Evolutionary conservation across 169 alveolate genomes (phyloP).

Genomic region (Plasmodium gallinaceum): DNA sequence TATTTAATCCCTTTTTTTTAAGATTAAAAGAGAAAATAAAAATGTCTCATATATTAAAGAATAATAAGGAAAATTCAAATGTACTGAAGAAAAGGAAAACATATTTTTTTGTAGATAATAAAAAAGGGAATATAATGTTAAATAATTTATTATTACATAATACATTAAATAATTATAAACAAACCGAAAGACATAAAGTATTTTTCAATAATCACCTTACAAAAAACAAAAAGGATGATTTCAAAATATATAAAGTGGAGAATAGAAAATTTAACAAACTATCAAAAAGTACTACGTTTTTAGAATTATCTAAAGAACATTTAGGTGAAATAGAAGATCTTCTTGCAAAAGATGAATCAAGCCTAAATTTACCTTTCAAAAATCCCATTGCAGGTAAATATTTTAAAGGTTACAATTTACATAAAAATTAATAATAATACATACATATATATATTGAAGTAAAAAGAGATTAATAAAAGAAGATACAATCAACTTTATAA

Average conservation of each 20-base stretch:
- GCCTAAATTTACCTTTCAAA: not conserved
- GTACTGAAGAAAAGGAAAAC: too few species aligned
- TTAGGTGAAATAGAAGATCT: not conserved
- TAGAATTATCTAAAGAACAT: slow-evolving; percentile 7
- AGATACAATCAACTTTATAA: not conserved
- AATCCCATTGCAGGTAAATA: not conserved
- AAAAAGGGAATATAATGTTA: not conserved
- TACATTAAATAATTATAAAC: not conserved
- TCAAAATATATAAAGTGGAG: not conserved
- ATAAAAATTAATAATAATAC: not conserved
- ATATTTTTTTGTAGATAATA: not conserved
- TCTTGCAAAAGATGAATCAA: not conserved
- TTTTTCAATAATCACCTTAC: not conserved
- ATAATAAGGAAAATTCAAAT: too few species aligned
- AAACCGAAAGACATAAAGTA: too few species aligned
- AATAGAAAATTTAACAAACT: not conserved
- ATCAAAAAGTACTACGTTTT: not conserved
- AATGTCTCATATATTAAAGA: too few species aligned
- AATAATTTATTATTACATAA: not conserved
- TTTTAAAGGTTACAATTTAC: not conserved
- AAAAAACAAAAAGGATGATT: slow-evolving; percentile 4
- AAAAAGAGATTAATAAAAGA: not conserved
- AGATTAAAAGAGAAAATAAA: too few species aligned
- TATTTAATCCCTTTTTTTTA: too few species aligned
- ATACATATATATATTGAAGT: not conserved